Conservation (phyloP, 2,329 filamentous ascomycete species). For the Coniochaeta sp. region DNA sequence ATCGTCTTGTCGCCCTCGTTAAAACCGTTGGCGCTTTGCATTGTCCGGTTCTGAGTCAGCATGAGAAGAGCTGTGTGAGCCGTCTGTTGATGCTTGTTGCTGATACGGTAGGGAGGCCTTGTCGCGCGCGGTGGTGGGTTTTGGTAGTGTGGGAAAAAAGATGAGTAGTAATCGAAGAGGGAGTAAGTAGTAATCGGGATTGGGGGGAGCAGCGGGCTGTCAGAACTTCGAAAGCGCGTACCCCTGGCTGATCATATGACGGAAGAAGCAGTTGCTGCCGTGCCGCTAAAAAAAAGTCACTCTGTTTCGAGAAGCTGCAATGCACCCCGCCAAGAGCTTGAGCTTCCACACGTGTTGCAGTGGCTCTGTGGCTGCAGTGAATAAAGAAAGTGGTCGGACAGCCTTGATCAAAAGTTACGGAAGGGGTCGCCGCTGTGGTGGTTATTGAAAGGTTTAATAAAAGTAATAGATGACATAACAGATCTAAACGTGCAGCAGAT, state of each 20-base stretch:
- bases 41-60: slow-evolving; percentile 1
- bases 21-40: slow-evolving; percentile 1
- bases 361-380: too few relatives aligned
- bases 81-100: not conserved
- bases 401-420: too few relatives aligned
- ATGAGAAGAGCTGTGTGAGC: not conserved
- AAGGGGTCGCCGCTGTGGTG: too few relatives aligned
- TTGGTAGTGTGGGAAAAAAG: not conserved
- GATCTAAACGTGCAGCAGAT: not conserved
- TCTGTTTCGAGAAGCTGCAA: not conserved
- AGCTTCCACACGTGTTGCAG: not conserved
- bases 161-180: slow-evolving; percentile 2
- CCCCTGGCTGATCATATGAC: not conserved
- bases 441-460: not conserved
- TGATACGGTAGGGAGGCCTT: too few relatives aligned
- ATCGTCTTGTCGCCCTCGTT: not conserved
- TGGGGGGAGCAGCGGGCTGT: not conserved
- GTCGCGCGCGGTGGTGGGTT: not conserved
- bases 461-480: not conserved
- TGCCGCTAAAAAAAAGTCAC: slow-evolving; percentile 1
- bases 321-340: not conserved
- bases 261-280: not conserved
- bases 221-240: not conserved
- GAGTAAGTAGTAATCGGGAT: slow-evolving; percentile 1
- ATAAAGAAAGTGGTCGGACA: too few relatives aligned